phyloP scores from a whole-genome alignment of 345 rosid species.

The Rhodomyrtus tomentosa region DNA sequence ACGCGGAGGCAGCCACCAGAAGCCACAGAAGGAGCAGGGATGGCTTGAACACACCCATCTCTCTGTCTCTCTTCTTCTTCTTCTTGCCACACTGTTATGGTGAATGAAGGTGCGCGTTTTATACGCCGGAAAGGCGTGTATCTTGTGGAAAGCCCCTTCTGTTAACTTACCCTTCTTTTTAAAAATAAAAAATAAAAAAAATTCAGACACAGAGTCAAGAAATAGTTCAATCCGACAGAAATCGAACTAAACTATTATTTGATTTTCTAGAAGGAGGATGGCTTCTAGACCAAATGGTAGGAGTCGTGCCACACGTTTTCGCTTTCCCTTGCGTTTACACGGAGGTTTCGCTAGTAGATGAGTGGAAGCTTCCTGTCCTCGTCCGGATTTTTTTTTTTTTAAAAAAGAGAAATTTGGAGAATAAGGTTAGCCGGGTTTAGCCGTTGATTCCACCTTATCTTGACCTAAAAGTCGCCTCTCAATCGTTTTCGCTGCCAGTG shows the following conservation, averaged over 20 bases:
- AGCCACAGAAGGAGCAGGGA: conserved; percentile 12
- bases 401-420: too few species aligned
- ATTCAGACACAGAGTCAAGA: neutral
- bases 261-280: neutral
- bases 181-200: too few species aligned
- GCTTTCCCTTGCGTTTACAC: neutral
- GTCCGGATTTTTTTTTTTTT: too few species aligned
- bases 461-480: too few species aligned
- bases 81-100: neutral
- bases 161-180: neutral
- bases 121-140: neutral
- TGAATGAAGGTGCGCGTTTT: neutral
- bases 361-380: neutral
- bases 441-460: too few species aligned
- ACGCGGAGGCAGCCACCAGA: neutral
- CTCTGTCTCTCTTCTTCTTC: neutral
- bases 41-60: conserved; percentile 14
- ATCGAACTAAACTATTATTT: neutral
- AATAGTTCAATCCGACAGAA: neutral
- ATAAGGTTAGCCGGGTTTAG: too few species aligned
- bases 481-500: too few species aligned
- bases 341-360: neutral
- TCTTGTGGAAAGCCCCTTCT: neutral
- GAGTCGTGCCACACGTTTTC: neutral
- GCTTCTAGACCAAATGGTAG: neutral